Base-by-base conservation (phyloP, 1,284 basidiomycete species). In the Apiotrichum sp. region DNA sequence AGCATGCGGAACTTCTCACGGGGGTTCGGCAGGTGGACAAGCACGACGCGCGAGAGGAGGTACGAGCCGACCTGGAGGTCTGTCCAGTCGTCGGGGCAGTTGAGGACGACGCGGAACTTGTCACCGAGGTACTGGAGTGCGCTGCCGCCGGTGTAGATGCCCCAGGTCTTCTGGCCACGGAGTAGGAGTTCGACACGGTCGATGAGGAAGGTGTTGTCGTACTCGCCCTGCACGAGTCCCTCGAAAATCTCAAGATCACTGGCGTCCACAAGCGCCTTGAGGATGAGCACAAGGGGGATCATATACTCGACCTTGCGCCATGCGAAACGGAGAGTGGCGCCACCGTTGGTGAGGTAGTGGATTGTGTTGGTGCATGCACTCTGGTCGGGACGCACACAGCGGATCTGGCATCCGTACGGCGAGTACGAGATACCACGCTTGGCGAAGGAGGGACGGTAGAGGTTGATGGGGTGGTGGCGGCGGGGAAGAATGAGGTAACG, bases 301-400 rank as follows among this genome's bases (percentile, higher is more conserved):
- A 98, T 93, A 78, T 97, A 99, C 81, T 99, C 96, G 71, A 96
- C 90, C 78, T 98, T 99, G 53, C 93, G 80, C 92, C 91, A 98
- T 70, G 86, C 92, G 79, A 98, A 98, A 22, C 96, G 86, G 29
- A 98, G 78, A 78, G 93, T 98, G 11, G 93, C 89, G 63, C 86
- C 93, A 45, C 96, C 96, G 70, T 96, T 97, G 16, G 91, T 87
- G 38, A 98, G 86, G 74, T 98, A 99, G 75, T 99, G 96, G 40
- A 98, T 83, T 14, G 89, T 92, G 77, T 98, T 98, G 52, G 96
- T 99, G 60, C 86, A 85, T 58, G 87, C 87, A 10, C 89, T 89
- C 75, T 97, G 90, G 77, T 98, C 93, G 0, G 84, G 84, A 40
- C 93, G 85, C 22, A 95, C 89, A 70, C 92, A 95, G 48, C 96